phyloP scores from a whole-genome alignment of 306 rosid species.

The Lagenaria siceraria region DNA sequence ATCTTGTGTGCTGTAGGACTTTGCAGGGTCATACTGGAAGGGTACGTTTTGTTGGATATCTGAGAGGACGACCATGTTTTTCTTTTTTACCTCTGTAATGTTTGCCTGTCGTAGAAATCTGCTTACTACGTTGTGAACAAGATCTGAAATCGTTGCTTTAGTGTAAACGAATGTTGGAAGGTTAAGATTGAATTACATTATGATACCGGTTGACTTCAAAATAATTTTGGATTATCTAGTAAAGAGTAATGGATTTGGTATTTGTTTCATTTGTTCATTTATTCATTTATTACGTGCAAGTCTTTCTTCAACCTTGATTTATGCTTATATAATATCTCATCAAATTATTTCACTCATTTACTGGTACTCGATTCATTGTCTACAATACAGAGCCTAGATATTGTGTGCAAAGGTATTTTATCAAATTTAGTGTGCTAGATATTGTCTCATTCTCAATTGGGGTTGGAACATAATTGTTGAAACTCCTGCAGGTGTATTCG shows the following conservation, averaged over 20 bases:
- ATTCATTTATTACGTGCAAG: background rate
- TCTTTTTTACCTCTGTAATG: background rate
- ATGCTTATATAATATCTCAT: background rate
- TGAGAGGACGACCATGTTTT: background rate
- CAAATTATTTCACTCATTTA: background rate
- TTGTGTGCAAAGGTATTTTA: too few species aligned
- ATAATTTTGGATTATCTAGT: background rate
- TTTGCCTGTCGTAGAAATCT: background rate
- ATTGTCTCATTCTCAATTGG: background rate
- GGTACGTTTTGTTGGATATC: slow-evolving; percentile 23
- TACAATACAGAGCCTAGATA: background rate
- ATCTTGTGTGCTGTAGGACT: slow-evolving; percentile 93
- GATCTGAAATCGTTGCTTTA: background rate
- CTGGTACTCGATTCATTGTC: background rate
- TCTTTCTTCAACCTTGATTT: background rate
- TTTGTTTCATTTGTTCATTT: background rate
- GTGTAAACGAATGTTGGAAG: background rate
- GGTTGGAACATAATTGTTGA: background rate
- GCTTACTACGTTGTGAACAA: background rate
- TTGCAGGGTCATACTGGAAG: slow-evolving; percentile 81
- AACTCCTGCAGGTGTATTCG: slow-evolving; percentile 61
- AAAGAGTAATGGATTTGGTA: background rate
- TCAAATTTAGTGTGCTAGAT: too few species aligned
- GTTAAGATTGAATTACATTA: background rate
- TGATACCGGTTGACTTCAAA: background rate